Evolutionary conservation across 768 basidiomycete species (phyloP), one percentile per base, ranked within the genome.

Genomic region (Leccinum longicurvipes): DNA sequence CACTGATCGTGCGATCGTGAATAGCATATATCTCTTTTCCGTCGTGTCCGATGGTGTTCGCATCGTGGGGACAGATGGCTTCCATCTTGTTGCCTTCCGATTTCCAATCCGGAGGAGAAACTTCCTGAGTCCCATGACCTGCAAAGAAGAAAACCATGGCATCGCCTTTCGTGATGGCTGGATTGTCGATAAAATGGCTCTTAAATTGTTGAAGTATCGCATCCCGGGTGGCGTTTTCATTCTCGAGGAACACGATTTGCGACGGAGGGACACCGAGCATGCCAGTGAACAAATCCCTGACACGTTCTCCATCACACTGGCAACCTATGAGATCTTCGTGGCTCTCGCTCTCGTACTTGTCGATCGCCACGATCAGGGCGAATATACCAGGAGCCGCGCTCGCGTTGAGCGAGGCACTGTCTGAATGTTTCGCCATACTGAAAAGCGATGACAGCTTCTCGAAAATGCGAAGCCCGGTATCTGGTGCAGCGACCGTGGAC

Each of bases 81-180:
- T 65, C 64, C 15, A 66, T 55, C 48, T 47, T 58, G 36, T 50
- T 45, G 8, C 19, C 39, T 23, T 56, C 59, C 19, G 64, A 46
- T 32, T 58, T 21, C 64, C 64, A 66, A 11, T 57, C 58, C 3
- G 14, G 24, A n/a, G 64, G 64, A 6, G 61, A 54, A 3, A 36
- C 24, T 1, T 19, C 8, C 17, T 9, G 61, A 21, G 47, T 31
- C 0, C 64, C 64, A 31, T 65, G 64, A 7, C 64, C 64, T 0
- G 64, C 64, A 9, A 51, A 65, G 12, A 55, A 65, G 55, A 66
- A 60, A 6, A 66, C 5, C 19, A 65, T 66, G 9, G 53, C 34
- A 8, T 66, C 64, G 32, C 57, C 51, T n/a, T 49, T 47, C 28
- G 45, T 41, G 5, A 66, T 53, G 3, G 52, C 23, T 5, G 12